Conservation (phyloP, 2,329 filamentous ascomycete genomes). For the Delphinella strobiligena region DNA sequence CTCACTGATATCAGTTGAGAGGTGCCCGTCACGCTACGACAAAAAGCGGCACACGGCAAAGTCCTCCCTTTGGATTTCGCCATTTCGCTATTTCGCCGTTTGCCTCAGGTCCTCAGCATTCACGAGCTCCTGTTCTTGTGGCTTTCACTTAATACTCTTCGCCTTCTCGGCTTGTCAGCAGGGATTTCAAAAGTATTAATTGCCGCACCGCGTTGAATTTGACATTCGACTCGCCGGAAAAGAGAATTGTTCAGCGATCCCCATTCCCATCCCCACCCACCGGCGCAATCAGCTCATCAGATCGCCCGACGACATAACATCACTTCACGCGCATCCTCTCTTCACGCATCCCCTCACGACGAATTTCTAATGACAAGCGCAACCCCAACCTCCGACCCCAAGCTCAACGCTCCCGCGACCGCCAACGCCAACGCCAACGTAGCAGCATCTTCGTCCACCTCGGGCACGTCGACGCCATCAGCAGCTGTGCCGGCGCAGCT, state of each 20-base stretch:
- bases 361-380: conserved; percentile 50
- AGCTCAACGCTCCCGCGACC: conserved; percentile 32
- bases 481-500: conserved; percentile 43
- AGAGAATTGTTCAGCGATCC: too few relatives aligned
- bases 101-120: too few relatives aligned
- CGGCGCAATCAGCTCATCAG: neutral
- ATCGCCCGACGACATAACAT: neutral
- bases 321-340: neutral
- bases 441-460: conserved; percentile 33
- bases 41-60: neutral
- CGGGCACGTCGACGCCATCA: conserved; percentile 40
- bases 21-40: neutral
- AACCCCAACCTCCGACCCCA: conserved; percentile 36
- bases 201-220: conserved; percentile 6
- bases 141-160: too few relatives aligned
- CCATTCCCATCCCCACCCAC: conserved; percentile 1
- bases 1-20: neutral
- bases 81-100: neutral
- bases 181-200: too few relatives aligned
- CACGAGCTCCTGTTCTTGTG: too few relatives aligned
- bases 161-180: too few relatives aligned
- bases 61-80: neutral
- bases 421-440: conserved; percentile 34
- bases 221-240: conserved; percentile 8
- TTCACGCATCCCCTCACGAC: neutral